Base-by-base conservation (phyloP, 2,329 filamentous ascomycete genomes). In the Cladophialophora psammophila region DNA sequence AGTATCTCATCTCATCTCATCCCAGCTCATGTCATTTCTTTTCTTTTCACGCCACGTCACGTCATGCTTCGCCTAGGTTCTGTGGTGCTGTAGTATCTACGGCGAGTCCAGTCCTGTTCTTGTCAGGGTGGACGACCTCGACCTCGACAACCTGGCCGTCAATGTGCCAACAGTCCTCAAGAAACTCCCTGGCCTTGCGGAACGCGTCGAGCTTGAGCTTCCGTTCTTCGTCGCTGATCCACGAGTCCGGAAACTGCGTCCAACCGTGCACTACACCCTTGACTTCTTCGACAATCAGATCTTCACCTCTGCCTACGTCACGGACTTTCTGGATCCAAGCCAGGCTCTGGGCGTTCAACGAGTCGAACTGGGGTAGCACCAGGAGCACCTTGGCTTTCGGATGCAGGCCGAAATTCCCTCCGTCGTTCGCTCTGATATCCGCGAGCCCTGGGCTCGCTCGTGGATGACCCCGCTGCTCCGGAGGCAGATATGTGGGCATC, bases 161-260 rank as follows among this genome's bases (percentile, higher is more conserved):
- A 3, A 63, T 13, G 45, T 65, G 42, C 69, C 69, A 71, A 18
- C 53, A 66, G 3, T 35, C 38, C 15, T 53, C 42, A 10, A 71
- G 35, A 45, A 69, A 71, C 36, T n/a, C 48, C 35, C 60, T 59
- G 3, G 69, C 69, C 32, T 57, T 45, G 31, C 60, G 38, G 40
- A 72, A 72, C 7, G 63, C 61, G 35, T 68, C 58, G n/a, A 58
- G 36, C 45, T 72, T 71, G 20, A 65, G 48, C 36, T 54, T 57
- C 15, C 56, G 40, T 15, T 68, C 36, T 18, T 68, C 65, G 1
- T 68, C 71, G 52, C 63, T 66, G 52, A 74, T 42, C 67, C 69
- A 74, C 13, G 67, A 60, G 40, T 73, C 72, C 1, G 72, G 72
- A 18, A 74, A 73, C 50, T 74, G 72, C 4, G 72, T 74, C 70